Conservation (phyloP, 139 green algal genomes). For the Chlamydomonas urium region DNA sequence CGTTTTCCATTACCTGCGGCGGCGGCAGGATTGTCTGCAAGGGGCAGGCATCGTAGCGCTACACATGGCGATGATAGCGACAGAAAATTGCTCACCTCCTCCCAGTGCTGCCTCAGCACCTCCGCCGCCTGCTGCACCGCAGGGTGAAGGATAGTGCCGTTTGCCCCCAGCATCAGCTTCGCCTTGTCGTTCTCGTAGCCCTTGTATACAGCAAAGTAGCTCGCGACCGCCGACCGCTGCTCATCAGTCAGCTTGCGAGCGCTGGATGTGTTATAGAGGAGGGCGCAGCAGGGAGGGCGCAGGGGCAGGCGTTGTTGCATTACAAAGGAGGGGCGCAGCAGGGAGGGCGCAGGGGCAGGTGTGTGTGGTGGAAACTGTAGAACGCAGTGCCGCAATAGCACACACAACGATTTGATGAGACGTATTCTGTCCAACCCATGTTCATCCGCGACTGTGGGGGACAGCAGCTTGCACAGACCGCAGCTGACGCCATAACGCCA, state of each 20-base stretch:
- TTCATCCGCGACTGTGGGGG: too few relatives aligned
- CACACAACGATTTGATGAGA: too few relatives aligned
- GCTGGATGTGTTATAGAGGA: slow-evolving; percentile 38
- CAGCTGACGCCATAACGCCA: not conserved
- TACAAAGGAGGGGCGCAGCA: too few relatives aligned
- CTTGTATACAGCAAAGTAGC: slow-evolving; percentile 75
- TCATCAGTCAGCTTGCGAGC: slow-evolving; percentile 83
- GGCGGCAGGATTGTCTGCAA: slow-evolving; percentile 58
- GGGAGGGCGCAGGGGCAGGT: too few relatives aligned
- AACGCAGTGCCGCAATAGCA: not conserved
- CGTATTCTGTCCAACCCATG: too few relatives aligned
- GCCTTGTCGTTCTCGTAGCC: slow-evolving; percentile 40
- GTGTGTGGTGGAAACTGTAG: not conserved
- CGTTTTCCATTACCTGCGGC: slow-evolving; percentile 72
- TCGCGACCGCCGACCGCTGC: slow-evolving; percentile 72
- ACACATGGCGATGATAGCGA: too few relatives aligned
- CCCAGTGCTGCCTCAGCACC: slow-evolving; percentile 45
- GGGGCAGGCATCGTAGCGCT: too few relatives aligned
- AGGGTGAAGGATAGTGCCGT: slow-evolving; percentile 51
- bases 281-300: too few relatives aligned
- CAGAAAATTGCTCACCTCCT: too few relatives aligned
- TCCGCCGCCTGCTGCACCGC: slow-evolving; percentile 48
- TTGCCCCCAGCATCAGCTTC: slow-evolving; percentile 15
- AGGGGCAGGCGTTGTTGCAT: too few relatives aligned
- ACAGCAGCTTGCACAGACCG: too few relatives aligned